Base-by-base conservation (phyloP, 2,329 filamentous ascomycete species). In the Cladosporium sp. region DNA sequence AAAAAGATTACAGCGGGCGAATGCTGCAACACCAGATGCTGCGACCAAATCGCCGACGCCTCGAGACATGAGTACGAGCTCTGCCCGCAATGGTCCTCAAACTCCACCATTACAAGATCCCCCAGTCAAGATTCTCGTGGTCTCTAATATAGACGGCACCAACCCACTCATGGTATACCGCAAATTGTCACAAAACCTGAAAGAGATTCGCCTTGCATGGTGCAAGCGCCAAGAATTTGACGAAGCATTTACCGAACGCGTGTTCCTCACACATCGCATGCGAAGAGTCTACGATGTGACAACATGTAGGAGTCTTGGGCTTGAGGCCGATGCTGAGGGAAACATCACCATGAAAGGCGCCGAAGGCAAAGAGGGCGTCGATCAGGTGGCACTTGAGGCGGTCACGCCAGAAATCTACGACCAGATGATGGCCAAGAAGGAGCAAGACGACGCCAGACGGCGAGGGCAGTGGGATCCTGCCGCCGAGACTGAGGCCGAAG, bases 191-290 rank as follows among this genome's bases (percentile, higher is more conserved):
- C 88, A 90, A 67, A 78, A 82, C 2, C 76, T 97, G 5, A 82
- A 83, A 61, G 77, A 88, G 58, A 84, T 92, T 5, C 83, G 87
- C 42, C 71, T 84, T 38, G 84, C 83, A 12, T 97, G 91, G 89
- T 84, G 88, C 65, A 74, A 78, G 12, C 80, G 80, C 56, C 87
- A 92, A 68, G 72, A 71, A 1, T 81, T 85, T 49, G 72, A 76
- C 1, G 73, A 76, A 2, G 76, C 81, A 2, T 70, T 80, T 22
- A 73, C 79, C 2, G 75, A 80, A 4, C 76, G 78, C 0, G 76
- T 95, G 17, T 88, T 94, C 66, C 80, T 97, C 58, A 94, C 90
- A 0, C 96, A 90, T 87, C 87, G 86, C 63, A 82, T 84, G 25
- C 84, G 84, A 59, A 84, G 84, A 60, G 74, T 96, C 3, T 96